phyloP scores from a whole-genome alignment of 805 yeast genomes.

The Wickerhamomyces mucosus region DNA sequence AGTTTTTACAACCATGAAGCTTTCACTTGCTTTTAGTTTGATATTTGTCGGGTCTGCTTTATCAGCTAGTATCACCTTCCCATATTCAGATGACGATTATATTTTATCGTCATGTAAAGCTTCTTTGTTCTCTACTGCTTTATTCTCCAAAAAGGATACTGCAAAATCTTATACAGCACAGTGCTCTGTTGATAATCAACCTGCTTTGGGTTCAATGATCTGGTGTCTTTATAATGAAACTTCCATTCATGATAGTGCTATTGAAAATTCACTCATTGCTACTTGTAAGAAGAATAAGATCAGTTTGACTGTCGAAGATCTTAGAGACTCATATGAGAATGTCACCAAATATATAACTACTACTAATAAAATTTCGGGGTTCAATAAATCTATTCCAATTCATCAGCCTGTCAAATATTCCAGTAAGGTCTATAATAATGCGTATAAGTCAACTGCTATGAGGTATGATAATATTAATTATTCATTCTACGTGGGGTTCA shows the following conservation, averaged over 20 bases:
- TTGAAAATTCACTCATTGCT: slow-evolving; percentile 18
- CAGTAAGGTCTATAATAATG: slow-evolving; percentile 17
- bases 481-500: slow-evolving; percentile 38
- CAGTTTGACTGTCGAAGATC: slow-evolving; percentile 24
- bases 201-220: slow-evolving; percentile 22
- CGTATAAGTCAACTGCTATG: slow-evolving; percentile 17
- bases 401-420: slow-evolving; percentile 28
- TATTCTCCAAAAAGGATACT: slow-evolving; percentile 17
- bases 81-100: too few species aligned
- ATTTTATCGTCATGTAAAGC: slow-evolving; percentile 23
- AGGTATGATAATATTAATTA: slow-evolving; percentile 28
- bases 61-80: too few species aligned
- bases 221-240: slow-evolving; percentile 20
- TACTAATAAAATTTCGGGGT: slow-evolving; percentile 23
- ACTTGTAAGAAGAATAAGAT: slow-evolving; percentile 17
- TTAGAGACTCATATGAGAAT: slow-evolving; percentile 30
- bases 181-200: slow-evolving; percentile 20
- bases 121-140: slow-evolving; percentile 14
- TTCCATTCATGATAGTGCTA: slow-evolving; percentile 4
- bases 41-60: too few species aligned
- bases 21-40: too few species aligned
- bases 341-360: slow-evolving; percentile 34
- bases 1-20: too few species aligned
- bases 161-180: slow-evolving; percentile 7
- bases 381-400: slow-evolving; percentile 24